phyloP scores from a whole-genome alignment of 2,329 filamentous ascomycete species.

The Graphium sp. region DNA sequence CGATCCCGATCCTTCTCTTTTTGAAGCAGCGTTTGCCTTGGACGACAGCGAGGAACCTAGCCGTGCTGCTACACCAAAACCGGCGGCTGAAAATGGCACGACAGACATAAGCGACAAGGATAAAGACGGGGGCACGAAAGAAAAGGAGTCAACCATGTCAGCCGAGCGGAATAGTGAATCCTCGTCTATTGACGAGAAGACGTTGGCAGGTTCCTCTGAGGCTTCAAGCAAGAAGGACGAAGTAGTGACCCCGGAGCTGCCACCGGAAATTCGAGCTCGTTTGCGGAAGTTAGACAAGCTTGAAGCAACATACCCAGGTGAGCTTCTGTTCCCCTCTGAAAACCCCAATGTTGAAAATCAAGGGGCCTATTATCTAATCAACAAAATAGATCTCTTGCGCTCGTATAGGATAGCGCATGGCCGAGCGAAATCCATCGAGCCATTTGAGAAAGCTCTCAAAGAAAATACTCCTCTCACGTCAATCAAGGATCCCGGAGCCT shows the following conservation, averaged over 20 bases:
- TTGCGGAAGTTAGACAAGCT: conserved; percentile 80
- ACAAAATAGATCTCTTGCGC: conserved; percentile 55
- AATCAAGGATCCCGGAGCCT: conserved; percentile 66
- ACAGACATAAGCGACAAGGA: conserved; percentile 8
- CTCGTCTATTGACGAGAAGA: conserved; percentile 8
- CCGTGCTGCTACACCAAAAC: conserved; percentile 40
- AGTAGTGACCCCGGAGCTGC: conserved; percentile 32
- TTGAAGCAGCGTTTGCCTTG: conserved; percentile 72
- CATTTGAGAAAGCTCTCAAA: conserved; percentile 78
- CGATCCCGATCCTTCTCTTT: conserved; percentile 71
- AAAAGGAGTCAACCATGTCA: conserved; percentile 5
- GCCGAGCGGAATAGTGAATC: conserved; percentile 6
- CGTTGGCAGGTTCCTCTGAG: conserved; percentile 7
- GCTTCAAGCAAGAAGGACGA: conserved; percentile 5
- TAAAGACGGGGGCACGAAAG: conserved; percentile 7
- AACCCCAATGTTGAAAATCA: neutral
- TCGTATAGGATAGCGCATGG: conserved; percentile 88
- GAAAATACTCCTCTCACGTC: conserved; percentile 86
- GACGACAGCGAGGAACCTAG: conserved; percentile 63
- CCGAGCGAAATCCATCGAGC: conserved; percentile 72
- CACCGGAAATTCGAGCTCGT: conserved; percentile 58
- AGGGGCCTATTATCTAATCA: neutral
- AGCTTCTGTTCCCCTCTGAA: neutral
- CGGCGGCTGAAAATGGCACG: conserved; percentile 18
- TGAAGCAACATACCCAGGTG: conserved; percentile 74